These are phyloP conservation scores for Boletus subparvulus DNA, from an alignment of 768 basidiomycete genomes.

Conservation along the genomic window DNA sequence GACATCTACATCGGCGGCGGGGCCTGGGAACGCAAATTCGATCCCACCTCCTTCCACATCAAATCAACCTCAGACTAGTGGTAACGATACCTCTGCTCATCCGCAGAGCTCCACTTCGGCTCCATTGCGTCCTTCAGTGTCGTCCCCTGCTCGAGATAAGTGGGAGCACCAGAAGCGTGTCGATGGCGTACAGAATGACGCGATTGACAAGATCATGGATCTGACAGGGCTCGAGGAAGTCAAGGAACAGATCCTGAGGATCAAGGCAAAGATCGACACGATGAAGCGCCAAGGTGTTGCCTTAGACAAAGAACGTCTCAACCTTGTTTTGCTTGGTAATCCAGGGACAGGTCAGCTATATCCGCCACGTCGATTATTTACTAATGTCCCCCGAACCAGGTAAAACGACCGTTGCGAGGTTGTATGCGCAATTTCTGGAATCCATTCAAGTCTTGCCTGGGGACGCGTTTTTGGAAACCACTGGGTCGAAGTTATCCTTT, in stretches of 20 bases:
- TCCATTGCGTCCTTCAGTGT: slow-evolving; percentile 2
- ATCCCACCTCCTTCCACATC: not conserved
- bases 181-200: slow-evolving; percentile 49
- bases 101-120: not conserved
- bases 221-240: slow-evolving; percentile 68
- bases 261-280: slow-evolving; percentile 53
- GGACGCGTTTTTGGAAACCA: slow-evolving; percentile 56
- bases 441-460: slow-evolving; percentile 56
- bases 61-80: not conserved
- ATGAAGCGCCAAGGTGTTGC: slow-evolving; percentile 49
- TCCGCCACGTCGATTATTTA: slow-evolving; percentile 20
- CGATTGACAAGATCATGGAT: slow-evolving; percentile 64
- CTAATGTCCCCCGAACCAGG: slow-evolving; percentile 1
- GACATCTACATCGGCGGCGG: too few species aligned
- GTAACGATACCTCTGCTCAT: not conserved
- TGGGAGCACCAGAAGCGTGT: slow-evolving; percentile 40
- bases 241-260: slow-evolving; percentile 53
- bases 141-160: slow-evolving; percentile 14
- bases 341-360: slow-evolving; percentile 72
- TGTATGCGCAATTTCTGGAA: slow-evolving; percentile 61
- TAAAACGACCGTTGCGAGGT: slow-evolving; percentile 40
- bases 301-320: slow-evolving; percentile 55
- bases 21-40: not conserved
- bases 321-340: slow-evolving; percentile 62
- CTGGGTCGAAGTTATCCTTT: slow-evolving; percentile 56